Evolutionary conservation across 78 protist genomes (phyloP).

Genomic region (Isochrysis galbana): DNA sequence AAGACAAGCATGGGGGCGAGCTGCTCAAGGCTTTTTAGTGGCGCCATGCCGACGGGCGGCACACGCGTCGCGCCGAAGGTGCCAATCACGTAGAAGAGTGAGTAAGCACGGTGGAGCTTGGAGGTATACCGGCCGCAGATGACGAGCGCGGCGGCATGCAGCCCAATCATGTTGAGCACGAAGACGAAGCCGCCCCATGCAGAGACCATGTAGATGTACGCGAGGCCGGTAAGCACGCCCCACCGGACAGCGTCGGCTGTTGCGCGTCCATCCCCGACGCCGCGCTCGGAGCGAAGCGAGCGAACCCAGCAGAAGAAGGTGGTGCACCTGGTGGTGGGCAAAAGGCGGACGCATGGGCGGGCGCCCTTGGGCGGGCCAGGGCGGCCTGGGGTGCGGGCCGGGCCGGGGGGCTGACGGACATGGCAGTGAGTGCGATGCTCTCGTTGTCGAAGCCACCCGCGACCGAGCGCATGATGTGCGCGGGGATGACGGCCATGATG

Average conservation of each 20-base stretch:
- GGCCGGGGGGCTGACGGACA: no score
- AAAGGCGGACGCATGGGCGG: no score
- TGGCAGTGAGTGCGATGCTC: conserved; percentile 39
- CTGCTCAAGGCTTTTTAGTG: conserved; percentile 42
- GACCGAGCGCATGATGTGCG: conserved; percentile 47
- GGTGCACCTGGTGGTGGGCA: neutral
- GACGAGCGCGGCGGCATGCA: conserved; percentile 3
- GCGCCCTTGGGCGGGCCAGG: no score
- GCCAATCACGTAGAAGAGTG: conserved; percentile 49
- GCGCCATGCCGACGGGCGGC: conserved; percentile 33
- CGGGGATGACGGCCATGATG: conserved; percentile 40
- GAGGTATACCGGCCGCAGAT: conserved; percentile 7
- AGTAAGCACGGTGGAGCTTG: conserved; percentile 42
- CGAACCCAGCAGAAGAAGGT: conserved; percentile 40
- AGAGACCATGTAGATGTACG: conserved; percentile 51
- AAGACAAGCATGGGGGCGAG: neutral
- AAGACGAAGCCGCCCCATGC: conserved; percentile 60
- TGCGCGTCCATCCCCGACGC: neutral
- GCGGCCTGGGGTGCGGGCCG: no score
- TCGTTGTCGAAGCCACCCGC: conserved; percentile 63
- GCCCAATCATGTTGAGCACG: conserved; percentile 46
- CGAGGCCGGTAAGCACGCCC: conserved; percentile 16
- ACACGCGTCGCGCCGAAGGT: conserved; percentile 33
- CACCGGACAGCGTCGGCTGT: neutral
- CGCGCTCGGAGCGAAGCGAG: conserved; percentile 13